These are phyloP conservation scores for Sugiyamaella chiloensis DNA, from an alignment of 805 yeast species.

Conservation along the genomic window DNA sequence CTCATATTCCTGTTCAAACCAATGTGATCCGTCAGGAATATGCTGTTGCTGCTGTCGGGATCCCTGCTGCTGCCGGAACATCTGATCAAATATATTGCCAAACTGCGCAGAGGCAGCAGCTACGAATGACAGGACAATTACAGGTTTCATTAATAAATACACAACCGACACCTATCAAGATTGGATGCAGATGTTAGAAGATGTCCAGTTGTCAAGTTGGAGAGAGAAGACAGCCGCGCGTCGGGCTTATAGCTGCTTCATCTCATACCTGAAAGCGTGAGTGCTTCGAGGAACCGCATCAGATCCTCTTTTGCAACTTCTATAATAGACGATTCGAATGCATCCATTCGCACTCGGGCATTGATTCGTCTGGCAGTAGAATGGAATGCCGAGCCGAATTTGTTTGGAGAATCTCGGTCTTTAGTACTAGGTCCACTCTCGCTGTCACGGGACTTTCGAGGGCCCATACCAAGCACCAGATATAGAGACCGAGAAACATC, in stretches of 20 bases:
- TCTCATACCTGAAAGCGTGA: constrained; percentile 63
- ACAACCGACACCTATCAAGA: too few species aligned
- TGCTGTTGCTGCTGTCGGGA: constrained; percentile 33
- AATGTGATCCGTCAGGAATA: constrained; percentile 24
- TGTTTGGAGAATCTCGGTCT: constrained; percentile 58
- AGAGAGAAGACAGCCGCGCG: too few species aligned
- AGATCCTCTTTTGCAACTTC: constrained; percentile 87
- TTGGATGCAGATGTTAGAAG: too few species aligned
- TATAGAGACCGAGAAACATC: constrained; percentile 73
- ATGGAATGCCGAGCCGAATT: constrained; percentile 89
- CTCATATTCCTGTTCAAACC: constrained; percentile 26
- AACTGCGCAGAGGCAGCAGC: constrained; percentile 36
- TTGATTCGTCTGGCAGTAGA: constrained; percentile 79
- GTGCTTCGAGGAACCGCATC: constrained; percentile 77
- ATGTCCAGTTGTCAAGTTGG: background rate
- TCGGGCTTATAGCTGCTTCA: too few species aligned
- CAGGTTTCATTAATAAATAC: constrained; percentile 1
- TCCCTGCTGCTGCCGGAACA: constrained; percentile 37
- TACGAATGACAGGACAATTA: background rate
- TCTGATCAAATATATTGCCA: constrained; percentile 44
- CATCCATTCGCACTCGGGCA: constrained; percentile 86
- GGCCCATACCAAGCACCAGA: constrained; percentile 85
- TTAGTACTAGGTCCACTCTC: constrained; percentile 27
- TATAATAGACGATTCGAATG: constrained; percentile 90
- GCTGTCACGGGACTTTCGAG: constrained; percentile 58